Conservation (phyloP, 495 filamentous ascomycete species). For the Hypoxylon rickii region DNA sequence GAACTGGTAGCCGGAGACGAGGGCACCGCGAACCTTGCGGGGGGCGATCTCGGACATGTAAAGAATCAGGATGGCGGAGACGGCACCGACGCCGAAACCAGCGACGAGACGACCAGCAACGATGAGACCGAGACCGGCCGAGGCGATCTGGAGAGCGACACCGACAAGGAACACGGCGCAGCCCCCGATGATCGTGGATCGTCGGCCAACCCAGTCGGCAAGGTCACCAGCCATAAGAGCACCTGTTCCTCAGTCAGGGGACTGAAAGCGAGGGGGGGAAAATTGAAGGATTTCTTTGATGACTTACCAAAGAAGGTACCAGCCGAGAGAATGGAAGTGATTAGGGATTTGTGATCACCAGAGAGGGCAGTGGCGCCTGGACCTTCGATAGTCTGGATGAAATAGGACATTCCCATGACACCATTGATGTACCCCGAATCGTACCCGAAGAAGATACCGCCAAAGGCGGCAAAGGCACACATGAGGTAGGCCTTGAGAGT, state of each 20-base stretch:
- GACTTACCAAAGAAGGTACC: slow-evolving; percentile 71
- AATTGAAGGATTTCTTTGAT: neutral
- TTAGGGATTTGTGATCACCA: slow-evolving; percentile 59
- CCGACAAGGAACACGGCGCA: slow-evolving; percentile 68
- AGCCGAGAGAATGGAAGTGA: slow-evolving; percentile 73
- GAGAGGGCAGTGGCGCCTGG: slow-evolving; percentile 31
- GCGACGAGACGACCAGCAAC: slow-evolving; percentile 73
- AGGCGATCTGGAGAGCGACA: slow-evolving; percentile 61
- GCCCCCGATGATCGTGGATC: slow-evolving; percentile 67
- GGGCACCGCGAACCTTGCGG: slow-evolving; percentile 71
- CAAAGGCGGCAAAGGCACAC: slow-evolving; percentile 71
- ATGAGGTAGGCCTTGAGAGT: slow-evolving; percentile 69
- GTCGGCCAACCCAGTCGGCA: slow-evolving; percentile 70
- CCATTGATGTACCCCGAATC: slow-evolving; percentile 69
- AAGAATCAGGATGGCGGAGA: slow-evolving; percentile 73
- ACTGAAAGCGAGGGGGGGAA: neutral
- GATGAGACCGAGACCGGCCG: slow-evolving; percentile 53
- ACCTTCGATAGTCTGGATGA: slow-evolving; percentile 52
- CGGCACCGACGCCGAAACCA: slow-evolving; percentile 75
- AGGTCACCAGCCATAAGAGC: slow-evolving; percentile 71
- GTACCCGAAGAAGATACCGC: slow-evolving; percentile 70
- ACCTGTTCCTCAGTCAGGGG: slow-evolving; percentile 36
- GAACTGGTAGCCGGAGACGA: slow-evolving; percentile 79
- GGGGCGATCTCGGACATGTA: slow-evolving; percentile 76
- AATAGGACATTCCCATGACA: slow-evolving; percentile 58